Base-by-base conservation (phyloP, 345 rosid species). In the Barbarea vulgaris region DNA sequence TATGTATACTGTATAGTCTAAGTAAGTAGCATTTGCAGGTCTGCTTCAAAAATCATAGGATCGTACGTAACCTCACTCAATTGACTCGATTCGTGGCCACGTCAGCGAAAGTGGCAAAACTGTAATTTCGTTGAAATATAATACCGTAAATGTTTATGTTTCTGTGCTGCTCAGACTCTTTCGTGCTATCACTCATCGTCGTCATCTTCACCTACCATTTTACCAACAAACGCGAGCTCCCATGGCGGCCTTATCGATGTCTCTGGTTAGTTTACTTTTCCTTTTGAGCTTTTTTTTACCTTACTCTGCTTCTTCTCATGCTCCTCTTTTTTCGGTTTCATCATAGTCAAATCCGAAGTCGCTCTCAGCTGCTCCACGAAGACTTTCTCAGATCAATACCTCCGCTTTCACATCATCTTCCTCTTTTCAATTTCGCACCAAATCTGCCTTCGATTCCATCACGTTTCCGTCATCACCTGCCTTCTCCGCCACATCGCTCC, bases 271-370 rank as follows among this genome's bases (percentile, higher is more conserved):
- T 69, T 24, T 17, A 9, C 17, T 48, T 8, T 22, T 7, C 4
- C 37, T 8, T 39, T 41, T 41, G 7, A 6, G 36, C 17, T 5
- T 13, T 48, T 48, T 14, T 19, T 41, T 3, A 22, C 24, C 15
- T 25, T 50, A 34, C 1, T 19, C 1, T 19, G 15, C 6, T 31
- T 46, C 9, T 15, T 54, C 37, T 47, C 25, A 19, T 28, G 6
- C 34, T 47, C 59, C 9, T 41, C n/a, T 30, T 14, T 30, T 14
- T 25, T 50, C 22, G 76, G 17, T 18, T 4, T 57, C 59, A 42
- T 60, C 50, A 72, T 87, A 90, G 98, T 73, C 87, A n/a, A 84
- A 83, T 75, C 85, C 84, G 14, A 82, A 87, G 68, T 71, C 87
- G 2, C 67, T 88, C 33, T 70, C 86, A 28, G 69, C 55, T 72